Conservation (phyloP, 768 basidiomycete species). For the Rhizopogon vulgaris region DNA sequence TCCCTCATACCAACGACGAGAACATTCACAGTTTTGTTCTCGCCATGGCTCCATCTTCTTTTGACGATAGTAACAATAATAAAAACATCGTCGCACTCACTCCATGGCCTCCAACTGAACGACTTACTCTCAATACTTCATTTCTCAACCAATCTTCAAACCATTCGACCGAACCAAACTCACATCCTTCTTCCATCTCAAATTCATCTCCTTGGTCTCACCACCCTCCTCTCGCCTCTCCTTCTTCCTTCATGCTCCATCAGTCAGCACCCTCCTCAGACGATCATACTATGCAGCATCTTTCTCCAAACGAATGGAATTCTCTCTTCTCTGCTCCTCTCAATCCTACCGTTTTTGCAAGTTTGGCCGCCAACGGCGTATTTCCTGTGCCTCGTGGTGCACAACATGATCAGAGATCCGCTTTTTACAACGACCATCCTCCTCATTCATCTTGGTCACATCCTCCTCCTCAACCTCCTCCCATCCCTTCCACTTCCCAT, state of each 20-base stretch:
- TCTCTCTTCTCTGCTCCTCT: constrained; percentile 57
- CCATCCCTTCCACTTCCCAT: constrained; percentile 2
- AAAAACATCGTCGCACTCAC: constrained; percentile 20
- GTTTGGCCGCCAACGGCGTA: constrained; percentile 55
- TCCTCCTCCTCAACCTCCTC: constrained; percentile 9
- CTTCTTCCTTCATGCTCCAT: constrained; percentile 14
- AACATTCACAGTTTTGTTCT: too few species aligned
- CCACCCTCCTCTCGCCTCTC: constrained; percentile 17
- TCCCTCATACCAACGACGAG: too few species aligned
- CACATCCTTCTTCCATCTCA: constrained; percentile 26
- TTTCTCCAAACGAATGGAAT: constrained; percentile 41
- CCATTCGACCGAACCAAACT: constrained; percentile 18
- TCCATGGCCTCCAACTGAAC: constrained; percentile 27
- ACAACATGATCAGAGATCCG: constrained; percentile 6
- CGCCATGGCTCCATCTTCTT: constrained; percentile 26
- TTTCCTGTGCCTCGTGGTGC: constrained; percentile 31
- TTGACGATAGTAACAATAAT: constrained; percentile 14
- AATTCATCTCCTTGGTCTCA: constrained; percentile 33
- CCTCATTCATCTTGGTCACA: constrained; percentile 19
- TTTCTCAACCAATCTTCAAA: constrained; percentile 16
- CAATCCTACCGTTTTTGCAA: constrained; percentile 53
- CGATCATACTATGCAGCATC: constrained; percentile 16
- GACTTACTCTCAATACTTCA: constrained; percentile 33
- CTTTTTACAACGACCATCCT: constrained; percentile 16
- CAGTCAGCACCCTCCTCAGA: constrained; percentile 9